These are phyloP conservation scores for Gomphus sp. DNA, from an alignment of 1,284 basidiomycete genomes.

Conservation along the genomic window DNA sequence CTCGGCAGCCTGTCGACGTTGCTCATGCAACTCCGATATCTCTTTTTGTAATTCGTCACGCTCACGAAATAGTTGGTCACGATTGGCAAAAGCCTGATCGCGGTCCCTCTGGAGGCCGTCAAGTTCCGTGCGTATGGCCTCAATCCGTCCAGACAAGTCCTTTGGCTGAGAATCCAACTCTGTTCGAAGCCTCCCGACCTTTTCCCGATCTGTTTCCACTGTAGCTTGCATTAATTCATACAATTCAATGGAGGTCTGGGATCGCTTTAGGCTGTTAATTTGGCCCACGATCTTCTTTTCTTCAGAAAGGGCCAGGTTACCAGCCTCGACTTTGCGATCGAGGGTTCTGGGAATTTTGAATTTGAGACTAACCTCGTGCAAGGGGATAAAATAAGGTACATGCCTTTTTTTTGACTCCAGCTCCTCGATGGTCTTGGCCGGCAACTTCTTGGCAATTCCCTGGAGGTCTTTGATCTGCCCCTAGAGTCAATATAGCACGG, in stretches of 20 bases:
- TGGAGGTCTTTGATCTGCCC: background rate
- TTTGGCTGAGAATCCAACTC: background rate
- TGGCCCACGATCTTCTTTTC: background rate
- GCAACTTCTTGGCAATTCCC: background rate
- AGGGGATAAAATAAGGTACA: background rate
- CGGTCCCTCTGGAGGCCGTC: background rate
- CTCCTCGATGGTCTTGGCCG: background rate
- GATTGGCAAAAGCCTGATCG: background rate
- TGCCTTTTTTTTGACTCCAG: background rate
- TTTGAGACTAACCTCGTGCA: background rate
- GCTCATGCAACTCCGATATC: background rate
- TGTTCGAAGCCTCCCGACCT: background rate
- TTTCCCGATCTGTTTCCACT: background rate
- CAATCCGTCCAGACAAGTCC: background rate
- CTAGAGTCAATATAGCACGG: background rate
- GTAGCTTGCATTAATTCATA: background rate
- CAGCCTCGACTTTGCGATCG: background rate
- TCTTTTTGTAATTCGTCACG: conserved; percentile 1
- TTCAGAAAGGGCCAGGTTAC: background rate
- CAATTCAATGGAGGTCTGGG: background rate
- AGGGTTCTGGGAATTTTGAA: background rate
- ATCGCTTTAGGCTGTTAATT: background rate
- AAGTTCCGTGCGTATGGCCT: background rate
- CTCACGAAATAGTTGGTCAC: background rate
- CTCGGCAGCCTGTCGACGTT: background rate